Conservation (phyloP, 2,329 filamentous ascomycete genomes). For the Graphiopsis chlorocephala region DNA sequence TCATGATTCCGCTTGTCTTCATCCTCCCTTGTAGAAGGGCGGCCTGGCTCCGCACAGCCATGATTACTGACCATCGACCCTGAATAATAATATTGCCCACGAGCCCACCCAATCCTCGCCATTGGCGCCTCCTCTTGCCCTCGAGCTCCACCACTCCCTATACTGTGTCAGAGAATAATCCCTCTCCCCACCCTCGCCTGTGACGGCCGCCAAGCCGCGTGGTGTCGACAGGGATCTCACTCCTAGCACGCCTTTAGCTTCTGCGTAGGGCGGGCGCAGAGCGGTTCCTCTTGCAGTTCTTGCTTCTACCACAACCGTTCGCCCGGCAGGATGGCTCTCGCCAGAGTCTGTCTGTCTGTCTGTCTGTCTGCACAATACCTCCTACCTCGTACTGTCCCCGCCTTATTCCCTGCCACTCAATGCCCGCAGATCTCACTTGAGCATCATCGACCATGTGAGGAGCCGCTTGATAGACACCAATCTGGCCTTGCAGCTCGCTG, state of each 20-base stretch:
- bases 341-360: background rate
- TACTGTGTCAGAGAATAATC: background rate
- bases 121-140: background rate
- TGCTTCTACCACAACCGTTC: constrained; percentile 3
- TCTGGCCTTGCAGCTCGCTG: background rate
- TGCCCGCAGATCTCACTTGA: background rate
- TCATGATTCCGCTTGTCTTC: background rate
- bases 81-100: background rate
- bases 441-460: background rate
- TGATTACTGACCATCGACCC: background rate
- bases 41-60: background rate
- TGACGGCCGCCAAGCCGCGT: constrained; percentile 10
- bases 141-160: background rate
- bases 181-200: background rate
- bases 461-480: background rate
- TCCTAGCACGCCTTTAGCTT: background rate
- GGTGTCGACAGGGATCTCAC: constrained; percentile 1
- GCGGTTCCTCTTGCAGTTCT: background rate
- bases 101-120: background rate
- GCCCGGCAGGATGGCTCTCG: constrained; percentile 6
- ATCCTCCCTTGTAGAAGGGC: background rate
- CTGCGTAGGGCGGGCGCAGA: background rate
- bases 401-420: background rate
- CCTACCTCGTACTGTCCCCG: background rate
- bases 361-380: background rate